Base-by-base conservation (phyloP, 495 filamentous ascomycete species). In the Penicillium coprophilum region DNA sequence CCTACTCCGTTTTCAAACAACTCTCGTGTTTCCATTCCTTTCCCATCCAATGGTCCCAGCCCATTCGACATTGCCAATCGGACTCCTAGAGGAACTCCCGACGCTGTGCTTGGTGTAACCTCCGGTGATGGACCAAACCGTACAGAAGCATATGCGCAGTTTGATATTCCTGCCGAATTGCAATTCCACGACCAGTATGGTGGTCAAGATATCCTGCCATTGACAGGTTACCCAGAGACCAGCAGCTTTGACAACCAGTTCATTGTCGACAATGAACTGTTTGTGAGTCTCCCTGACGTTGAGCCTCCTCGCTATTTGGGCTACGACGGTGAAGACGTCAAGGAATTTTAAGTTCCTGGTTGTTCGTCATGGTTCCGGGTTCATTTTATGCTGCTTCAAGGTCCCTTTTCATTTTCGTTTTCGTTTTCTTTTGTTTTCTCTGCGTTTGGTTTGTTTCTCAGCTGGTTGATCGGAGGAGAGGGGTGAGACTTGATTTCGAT, bases 401-500 rank as follows among this genome's bases (percentile, higher is more conserved):
- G 7, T 7, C 13, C 15, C 15, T 15, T 17, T 28, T 24, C n/a
- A n/a, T n/a, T 15, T 8, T 9, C 9, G 15, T 6, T 24, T 45
- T 43, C 23, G 1, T 4, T 15, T 15, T 34, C 11, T 2, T 31
- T 4, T 32, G 11, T 23, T 46, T 27, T 10, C 15, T 11, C 15
- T 43, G 19, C 24, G 24, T 27, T 31, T 11, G 4, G 8, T n/a
- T 38, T 17, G 6, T 17, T 38, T 38, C 17, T 3, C 7, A 15
- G 34, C 34, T 30, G 27, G n/a, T 30, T 46, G 44, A 11, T 10
- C 4, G 27, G 44, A 10, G n/a, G 44, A 19, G 44, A 31, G 23
- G 44, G 44, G 44, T 46, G 44, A 46, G 44, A 27, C 23, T 31
- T 24, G n/a, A 46, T 19, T n/a, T n/a, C 23, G n/a, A 17, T 19